These are phyloP conservation scores for Lentinula detonsa DNA, from an alignment of 768 basidiomycete genomes.

Conservation along the genomic window DNA sequence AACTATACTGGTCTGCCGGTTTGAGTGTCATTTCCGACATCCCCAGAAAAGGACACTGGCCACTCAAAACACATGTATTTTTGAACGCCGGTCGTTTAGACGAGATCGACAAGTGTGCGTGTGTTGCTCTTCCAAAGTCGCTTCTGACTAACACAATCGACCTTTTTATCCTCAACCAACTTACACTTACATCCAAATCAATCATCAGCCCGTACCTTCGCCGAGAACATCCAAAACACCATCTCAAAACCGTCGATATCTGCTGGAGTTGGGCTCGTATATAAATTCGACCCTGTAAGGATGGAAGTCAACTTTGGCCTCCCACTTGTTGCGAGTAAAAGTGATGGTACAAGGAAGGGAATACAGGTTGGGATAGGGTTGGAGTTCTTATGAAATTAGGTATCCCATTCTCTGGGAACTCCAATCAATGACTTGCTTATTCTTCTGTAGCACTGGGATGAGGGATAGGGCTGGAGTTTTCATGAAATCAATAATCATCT, in stretches of 20 bases:
- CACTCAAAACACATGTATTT: slow-evolving; percentile 75
- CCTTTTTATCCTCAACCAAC: not conserved
- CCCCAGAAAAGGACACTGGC: slow-evolving; percentile 74
- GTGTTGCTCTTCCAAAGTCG: not conserved
- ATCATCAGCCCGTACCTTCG: slow-evolving; percentile 27
- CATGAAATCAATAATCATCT: too few relatives aligned
- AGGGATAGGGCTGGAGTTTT: too few relatives aligned
- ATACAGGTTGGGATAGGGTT: slow-evolving; percentile 64
- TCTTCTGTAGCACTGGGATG: too few relatives aligned
- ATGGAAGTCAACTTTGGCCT: slow-evolving; percentile 86
- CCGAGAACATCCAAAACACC: slow-evolving; percentile 31
- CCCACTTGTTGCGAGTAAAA: slow-evolving; percentile 62
- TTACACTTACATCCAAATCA: too few relatives aligned
- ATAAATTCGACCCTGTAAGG: slow-evolving; percentile 77
- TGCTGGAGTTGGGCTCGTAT: slow-evolving; percentile 78
- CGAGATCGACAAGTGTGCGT: slow-evolving; percentile 49
- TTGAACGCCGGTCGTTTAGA: slow-evolving; percentile 78
- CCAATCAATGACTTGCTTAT: too few relatives aligned
- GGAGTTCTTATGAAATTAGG: slow-evolving; percentile 45
- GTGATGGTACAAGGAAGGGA: slow-evolving; percentile 50
- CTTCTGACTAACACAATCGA: slow-evolving; percentile 6
- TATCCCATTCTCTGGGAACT: too few relatives aligned
- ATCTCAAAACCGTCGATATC: slow-evolving; percentile 63
- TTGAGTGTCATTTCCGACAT: slow-evolving; percentile 70
- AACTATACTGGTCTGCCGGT: slow-evolving; percentile 75